phyloP scores from a whole-genome alignment of 257 asterid genomes.

The Oldenlandia corymbosa region DNA sequence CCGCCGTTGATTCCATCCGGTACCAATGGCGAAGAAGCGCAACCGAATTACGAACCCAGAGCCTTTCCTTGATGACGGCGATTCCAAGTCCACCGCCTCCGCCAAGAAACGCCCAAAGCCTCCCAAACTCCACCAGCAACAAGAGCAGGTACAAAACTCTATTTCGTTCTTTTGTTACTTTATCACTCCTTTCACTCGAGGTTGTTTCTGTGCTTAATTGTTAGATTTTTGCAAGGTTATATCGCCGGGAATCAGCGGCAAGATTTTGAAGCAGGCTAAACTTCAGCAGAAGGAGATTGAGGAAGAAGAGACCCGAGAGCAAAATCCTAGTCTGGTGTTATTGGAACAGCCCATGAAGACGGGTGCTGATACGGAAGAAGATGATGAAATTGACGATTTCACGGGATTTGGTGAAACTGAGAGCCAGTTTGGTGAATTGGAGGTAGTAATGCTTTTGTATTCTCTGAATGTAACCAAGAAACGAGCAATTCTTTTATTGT shows the following conservation, averaged over 20 bases:
- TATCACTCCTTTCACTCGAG: background rate
- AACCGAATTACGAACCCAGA: constrained; percentile 68
- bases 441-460: constrained; percentile 45
- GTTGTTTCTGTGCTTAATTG: background rate
- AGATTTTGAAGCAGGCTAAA: constrained; percentile 71
- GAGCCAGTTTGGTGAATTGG: constrained; percentile 55
- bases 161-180: background rate
- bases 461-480: background rate
- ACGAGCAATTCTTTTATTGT: background rate
- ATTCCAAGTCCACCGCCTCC: constrained; percentile 39
- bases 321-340: constrained; percentile 32
- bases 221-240: constrained; percentile 18
- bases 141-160: constrained; percentile 43
- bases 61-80: constrained; percentile 49
- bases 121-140: constrained; percentile 65
- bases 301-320: constrained; percentile 52
- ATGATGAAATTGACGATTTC: constrained; percentile 63
- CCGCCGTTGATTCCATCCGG: background rate
- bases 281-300: constrained; percentile 81
- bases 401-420: constrained; percentile 65
- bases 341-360: constrained; percentile 26
- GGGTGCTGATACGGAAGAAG: constrained; percentile 29
- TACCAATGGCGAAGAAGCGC: constrained; percentile 71
- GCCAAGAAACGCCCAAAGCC: constrained; percentile 55
- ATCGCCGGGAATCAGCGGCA: constrained; percentile 65